Conservation (phyloP, 2,329 filamentous ascomycete genomes). For the Ceratocystis huliohia region DNA sequence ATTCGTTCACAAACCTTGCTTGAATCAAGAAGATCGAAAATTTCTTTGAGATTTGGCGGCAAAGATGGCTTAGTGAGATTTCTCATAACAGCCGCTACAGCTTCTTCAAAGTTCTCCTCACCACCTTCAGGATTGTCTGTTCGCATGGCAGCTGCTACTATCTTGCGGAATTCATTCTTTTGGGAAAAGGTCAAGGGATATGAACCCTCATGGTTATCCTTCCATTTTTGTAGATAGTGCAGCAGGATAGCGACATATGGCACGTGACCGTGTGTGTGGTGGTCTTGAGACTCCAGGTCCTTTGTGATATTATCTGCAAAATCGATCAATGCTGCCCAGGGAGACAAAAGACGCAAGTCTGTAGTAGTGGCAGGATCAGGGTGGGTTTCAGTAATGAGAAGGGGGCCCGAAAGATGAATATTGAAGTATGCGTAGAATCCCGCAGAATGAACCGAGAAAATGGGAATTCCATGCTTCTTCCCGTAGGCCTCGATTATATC, state of each 20-base stretch:
- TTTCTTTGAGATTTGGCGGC: slow-evolving; percentile 56
- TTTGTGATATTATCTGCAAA: slow-evolving; percentile 56
- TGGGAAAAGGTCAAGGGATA: slow-evolving; percentile 67
- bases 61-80: slow-evolving; percentile 59
- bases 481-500: slow-evolving; percentile 37
- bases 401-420: slow-evolving; percentile 62
- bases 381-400: slow-evolving; percentile 91
- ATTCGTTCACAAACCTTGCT: slow-evolving; percentile 6
- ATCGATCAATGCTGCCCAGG: slow-evolving; percentile 68
- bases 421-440: slow-evolving; percentile 88
- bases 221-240: slow-evolving; percentile 74
- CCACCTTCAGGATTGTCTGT: slow-evolving; percentile 67
- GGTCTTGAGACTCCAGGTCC: slow-evolving; percentile 55
- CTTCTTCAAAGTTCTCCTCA: slow-evolving; percentile 96
- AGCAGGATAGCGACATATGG: slow-evolving; percentile 76
- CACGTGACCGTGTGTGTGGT: slow-evolving; percentile 80
- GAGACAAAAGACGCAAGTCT: slow-evolving; percentile 70
- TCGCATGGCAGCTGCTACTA: slow-evolving; percentile 55
- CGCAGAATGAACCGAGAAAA: slow-evolving; percentile 73
- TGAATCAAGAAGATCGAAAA: slow-evolving; percentile 41
- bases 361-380: slow-evolving; percentile 74
- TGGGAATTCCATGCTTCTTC: slow-evolving; percentile 49
- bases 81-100: slow-evolving; percentile 74
- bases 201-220: slow-evolving; percentile 51
- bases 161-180: slow-evolving; percentile 67